These are phyloP conservation scores for Kurtzmaniella fragi DNA, from an alignment of 805 yeast species.

Conservation along the genomic window DNA sequence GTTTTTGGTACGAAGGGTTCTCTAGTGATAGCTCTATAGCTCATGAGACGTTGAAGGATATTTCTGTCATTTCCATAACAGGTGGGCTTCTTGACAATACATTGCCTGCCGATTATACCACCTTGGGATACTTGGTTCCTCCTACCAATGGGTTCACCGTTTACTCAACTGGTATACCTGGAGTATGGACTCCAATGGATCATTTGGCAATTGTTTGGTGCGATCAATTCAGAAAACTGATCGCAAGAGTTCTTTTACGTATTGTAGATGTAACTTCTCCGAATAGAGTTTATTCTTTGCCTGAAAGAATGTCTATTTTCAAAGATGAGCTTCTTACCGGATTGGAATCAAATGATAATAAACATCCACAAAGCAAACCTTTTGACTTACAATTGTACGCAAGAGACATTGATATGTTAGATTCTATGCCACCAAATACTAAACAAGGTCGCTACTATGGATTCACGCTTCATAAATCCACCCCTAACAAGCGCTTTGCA, in stretches of 20 bases:
- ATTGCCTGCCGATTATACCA: conserved; percentile 87
- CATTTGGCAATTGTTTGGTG: conserved; percentile 98
- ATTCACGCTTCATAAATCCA: neutral
- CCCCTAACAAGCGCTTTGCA: conserved; percentile 8
- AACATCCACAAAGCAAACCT: too few relatives aligned
- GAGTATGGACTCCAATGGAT: conserved; percentile 91
- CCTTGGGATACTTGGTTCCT: conserved; percentile 68
- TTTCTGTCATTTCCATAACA: conserved; percentile 77
- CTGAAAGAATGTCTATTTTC: conserved; percentile 55
- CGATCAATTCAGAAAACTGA: conserved; percentile 65
- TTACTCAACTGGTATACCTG: conserved; percentile 80
- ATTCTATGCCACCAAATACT: too few relatives aligned
- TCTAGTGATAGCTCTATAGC: conserved; percentile 33
- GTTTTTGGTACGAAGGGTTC: conserved; percentile 73
- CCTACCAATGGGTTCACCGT: conserved; percentile 74
- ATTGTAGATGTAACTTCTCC: conserved; percentile 48
- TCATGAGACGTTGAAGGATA: conserved; percentile 43
- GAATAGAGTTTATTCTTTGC: conserved; percentile 47
- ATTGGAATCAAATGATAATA: conserved; percentile 33
- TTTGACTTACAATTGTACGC: too few relatives aligned
- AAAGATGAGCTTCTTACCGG: conserved; percentile 47
- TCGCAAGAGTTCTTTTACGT: conserved; percentile 57
- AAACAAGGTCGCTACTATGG: too few relatives aligned
- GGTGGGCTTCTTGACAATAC: conserved; percentile 80
- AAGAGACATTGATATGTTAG: too few relatives aligned